phyloP scores from a whole-genome alignment of 106 monocot species.

The Amphibolis antarctica region DNA sequence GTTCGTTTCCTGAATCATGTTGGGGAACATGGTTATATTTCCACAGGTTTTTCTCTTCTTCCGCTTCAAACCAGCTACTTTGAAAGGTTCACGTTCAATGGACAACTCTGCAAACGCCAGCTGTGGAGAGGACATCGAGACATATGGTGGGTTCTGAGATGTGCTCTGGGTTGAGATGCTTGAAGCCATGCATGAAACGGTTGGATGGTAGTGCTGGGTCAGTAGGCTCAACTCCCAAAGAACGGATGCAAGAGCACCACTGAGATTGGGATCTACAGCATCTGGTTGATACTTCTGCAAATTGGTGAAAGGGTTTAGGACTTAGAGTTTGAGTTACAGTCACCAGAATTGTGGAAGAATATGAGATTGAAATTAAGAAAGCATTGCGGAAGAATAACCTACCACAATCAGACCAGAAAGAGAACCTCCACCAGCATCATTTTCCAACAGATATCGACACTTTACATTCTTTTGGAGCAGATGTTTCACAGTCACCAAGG shows the following conservation, averaged over 20 bases:
- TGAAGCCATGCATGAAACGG: conserved; percentile 56
- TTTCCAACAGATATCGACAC: conserved; percentile 80
- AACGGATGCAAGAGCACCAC: conserved; percentile 87
- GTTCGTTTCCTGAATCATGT: conserved; percentile 12
- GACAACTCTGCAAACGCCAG: conserved; percentile 63
- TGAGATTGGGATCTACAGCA: conserved; percentile 68
- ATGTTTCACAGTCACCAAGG: conserved; percentile 73
- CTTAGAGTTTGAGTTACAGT: too few species aligned
- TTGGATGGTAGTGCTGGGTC: conserved; percentile 68
- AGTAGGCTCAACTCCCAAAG: conserved; percentile 93
- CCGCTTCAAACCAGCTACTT: conserved; percentile 15
- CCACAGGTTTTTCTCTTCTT: conserved; percentile 35
- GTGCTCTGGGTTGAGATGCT: conserved; percentile 55
- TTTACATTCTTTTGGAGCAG: conserved; percentile 78
- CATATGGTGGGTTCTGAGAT: conserved; percentile 34
- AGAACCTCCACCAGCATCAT: conserved; percentile 90
- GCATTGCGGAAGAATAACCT: neutral
- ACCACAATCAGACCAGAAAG: conserved; percentile 81
- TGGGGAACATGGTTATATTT: conserved; percentile 8
- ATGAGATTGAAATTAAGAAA: neutral
- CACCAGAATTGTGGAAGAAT: too few species aligned
- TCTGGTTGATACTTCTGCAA: conserved; percentile 86
- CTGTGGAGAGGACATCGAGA: conserved; percentile 40
- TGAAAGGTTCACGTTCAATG: conserved; percentile 30
- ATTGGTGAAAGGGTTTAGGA: neutral